Conservation (phyloP, 345 rosid species). For the Gossypium stocksii region DNA sequence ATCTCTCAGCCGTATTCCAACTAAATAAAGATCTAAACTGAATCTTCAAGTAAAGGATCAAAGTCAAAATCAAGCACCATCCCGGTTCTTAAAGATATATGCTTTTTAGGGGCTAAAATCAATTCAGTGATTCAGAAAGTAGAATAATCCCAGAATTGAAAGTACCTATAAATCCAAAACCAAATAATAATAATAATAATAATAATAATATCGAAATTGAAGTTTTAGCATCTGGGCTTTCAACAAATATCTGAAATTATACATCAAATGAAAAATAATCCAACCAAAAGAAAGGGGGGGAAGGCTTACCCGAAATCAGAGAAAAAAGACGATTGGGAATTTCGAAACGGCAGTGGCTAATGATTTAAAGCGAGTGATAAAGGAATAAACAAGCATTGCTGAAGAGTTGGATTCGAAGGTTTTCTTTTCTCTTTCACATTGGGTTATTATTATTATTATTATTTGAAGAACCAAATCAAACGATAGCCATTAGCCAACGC, state of each 20-base stretch:
- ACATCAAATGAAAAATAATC: neutral
- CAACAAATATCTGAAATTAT: neutral
- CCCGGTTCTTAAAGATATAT: neutral
- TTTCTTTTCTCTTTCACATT: too few relatives aligned
- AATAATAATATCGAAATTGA: neutral
- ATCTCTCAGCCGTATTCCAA: neutral
- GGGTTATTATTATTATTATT: neutral
- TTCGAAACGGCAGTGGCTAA: neutral
- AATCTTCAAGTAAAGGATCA: neutral
- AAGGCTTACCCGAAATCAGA: neutral
- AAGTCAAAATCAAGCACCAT: constrained; percentile 10
- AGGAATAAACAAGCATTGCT: neutral
- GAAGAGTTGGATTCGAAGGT: neutral
- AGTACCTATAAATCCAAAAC: neutral
- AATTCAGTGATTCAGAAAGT: neutral
- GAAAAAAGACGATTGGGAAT: neutral
- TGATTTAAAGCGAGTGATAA: neutral
- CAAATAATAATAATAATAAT: too few relatives aligned
- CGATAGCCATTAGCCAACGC: neutral
- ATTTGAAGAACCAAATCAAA: neutral
- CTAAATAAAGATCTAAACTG: constrained; percentile 4
- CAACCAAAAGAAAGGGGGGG: too few relatives aligned
- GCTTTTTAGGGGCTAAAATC: neutral
- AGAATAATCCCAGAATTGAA: neutral
- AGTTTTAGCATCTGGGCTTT: neutral